phyloP scores from a whole-genome alignment of 2,329 filamentous ascomycete genomes.

The Ceratocystis huliohia region DNA sequence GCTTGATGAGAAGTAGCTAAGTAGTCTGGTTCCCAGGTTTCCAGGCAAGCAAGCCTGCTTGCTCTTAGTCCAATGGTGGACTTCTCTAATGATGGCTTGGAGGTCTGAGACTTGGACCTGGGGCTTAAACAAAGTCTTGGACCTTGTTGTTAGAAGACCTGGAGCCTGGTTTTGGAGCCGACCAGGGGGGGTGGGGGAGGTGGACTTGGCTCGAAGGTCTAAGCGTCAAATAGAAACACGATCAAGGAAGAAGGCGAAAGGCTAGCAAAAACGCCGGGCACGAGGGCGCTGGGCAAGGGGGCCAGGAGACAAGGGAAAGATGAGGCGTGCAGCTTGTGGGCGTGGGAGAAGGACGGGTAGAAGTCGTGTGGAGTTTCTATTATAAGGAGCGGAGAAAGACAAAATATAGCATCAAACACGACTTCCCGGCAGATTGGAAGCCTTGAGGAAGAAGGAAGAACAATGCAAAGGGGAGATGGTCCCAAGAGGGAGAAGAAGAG shows the following conservation, averaged over 20 bases:
- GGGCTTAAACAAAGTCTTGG: constrained; percentile 7
- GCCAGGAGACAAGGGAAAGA: not conserved
- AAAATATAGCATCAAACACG: too few relatives aligned
- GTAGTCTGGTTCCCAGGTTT: not conserved
- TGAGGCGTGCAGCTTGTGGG: not conserved
- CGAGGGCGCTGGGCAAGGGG: not conserved
- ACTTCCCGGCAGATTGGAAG: not conserved
- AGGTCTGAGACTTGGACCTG: not conserved
- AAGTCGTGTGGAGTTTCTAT: constrained; percentile 1
- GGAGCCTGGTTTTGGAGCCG: not conserved
- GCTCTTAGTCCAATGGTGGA: not conserved
- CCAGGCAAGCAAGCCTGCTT: not conserved
- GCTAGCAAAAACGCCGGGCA: not conserved
- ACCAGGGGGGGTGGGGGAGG: not conserved
- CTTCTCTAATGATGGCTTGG: not conserved
- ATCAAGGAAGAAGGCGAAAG: not conserved
- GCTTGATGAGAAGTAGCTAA: not conserved
- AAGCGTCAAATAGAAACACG: not conserved
- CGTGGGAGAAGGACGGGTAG: not conserved
- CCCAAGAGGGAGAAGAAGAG: not conserved
- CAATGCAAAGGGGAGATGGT: not conserved
- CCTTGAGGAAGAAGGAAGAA: not conserved
- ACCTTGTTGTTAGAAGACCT: not conserved
- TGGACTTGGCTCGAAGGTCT: too few relatives aligned
- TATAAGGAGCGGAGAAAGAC: not conserved